Evolutionary conservation across 129 eudicot species (phyloP).

Genomic region (Pulicaria dysenterica): DNA sequence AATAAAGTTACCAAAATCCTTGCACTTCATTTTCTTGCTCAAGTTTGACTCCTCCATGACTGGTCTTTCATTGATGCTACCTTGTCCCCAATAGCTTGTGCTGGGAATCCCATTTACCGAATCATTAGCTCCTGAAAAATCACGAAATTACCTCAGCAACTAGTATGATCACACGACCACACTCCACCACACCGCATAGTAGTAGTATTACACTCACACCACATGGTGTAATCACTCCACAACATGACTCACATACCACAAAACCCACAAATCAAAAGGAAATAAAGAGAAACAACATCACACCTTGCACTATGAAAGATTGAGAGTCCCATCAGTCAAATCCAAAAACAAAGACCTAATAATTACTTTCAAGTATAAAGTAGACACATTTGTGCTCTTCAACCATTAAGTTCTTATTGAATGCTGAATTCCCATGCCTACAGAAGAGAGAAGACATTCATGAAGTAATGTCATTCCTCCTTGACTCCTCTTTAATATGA

Average conservation of each 20-base stretch:
- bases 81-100: not conserved
- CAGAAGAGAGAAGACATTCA: not conserved
- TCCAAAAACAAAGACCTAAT: not conserved
- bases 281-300: no score
- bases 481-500: not conserved
- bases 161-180: no score
- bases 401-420: not conserved
- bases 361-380: not conserved
- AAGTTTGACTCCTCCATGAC: slow-evolving; percentile 26
- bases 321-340: slow-evolving; percentile 4
- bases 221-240: no score
- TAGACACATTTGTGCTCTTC: not conserved
- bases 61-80: slow-evolving; percentile 6
- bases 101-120: slow-evolving; percentile 28
- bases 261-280: no score
- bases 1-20: slow-evolving; percentile 37
- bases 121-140: slow-evolving; percentile 46
- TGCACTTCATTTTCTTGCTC: slow-evolving; percentile 39
- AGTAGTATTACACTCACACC: not conserved
- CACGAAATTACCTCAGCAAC: slow-evolving; percentile 13
- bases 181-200: not conserved
- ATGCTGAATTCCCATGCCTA: not conserved
- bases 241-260: no score
- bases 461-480: not conserved
- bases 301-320: not conserved